Conservation (phyloP, 192 early-diverging fungal species). For the Dimargaris verticillata region DNA sequence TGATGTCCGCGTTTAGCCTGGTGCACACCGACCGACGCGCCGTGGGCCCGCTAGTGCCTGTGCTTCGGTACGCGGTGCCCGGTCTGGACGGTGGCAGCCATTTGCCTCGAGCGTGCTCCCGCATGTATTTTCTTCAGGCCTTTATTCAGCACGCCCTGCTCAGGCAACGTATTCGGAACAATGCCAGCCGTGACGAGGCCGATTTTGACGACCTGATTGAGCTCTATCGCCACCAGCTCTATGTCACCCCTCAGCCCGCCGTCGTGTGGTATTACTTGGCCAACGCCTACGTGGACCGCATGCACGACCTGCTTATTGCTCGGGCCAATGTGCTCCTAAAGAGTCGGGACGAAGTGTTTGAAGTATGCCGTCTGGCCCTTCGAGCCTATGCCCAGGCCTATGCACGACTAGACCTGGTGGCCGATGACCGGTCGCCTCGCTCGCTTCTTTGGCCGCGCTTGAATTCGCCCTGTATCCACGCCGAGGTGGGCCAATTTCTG, state of each 20-base stretch:
- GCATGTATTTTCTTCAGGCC: slow-evolving; percentile 4
- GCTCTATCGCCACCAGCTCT: slow-evolving; percentile 9
- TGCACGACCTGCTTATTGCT: background rate
- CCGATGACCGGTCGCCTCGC: background rate
- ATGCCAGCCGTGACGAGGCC: background rate
- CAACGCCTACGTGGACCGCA: background rate
- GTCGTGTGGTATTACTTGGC: slow-evolving; percentile 9
- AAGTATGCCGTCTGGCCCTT: background rate
- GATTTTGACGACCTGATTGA: background rate
- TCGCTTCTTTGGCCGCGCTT: background rate
- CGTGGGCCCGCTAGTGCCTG: too few relatives aligned
- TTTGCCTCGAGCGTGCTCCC: background rate
- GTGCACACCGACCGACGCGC: background rate
- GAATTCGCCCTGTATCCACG: background rate
- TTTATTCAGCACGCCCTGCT: slow-evolving; percentile 1
- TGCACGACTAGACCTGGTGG: background rate
- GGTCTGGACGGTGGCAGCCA: background rate
- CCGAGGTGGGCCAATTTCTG: slow-evolving; percentile 8
- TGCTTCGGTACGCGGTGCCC: background rate
- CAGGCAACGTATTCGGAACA: background rate
- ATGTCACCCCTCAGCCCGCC: background rate
- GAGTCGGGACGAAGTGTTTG: background rate
- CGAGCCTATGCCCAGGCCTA: background rate
- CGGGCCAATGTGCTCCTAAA: slow-evolving; percentile 5
- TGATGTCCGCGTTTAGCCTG: background rate